Base-by-base conservation (phyloP, 1,284 basidiomycete genomes). In the Quambalaria eucalypti region DNA sequence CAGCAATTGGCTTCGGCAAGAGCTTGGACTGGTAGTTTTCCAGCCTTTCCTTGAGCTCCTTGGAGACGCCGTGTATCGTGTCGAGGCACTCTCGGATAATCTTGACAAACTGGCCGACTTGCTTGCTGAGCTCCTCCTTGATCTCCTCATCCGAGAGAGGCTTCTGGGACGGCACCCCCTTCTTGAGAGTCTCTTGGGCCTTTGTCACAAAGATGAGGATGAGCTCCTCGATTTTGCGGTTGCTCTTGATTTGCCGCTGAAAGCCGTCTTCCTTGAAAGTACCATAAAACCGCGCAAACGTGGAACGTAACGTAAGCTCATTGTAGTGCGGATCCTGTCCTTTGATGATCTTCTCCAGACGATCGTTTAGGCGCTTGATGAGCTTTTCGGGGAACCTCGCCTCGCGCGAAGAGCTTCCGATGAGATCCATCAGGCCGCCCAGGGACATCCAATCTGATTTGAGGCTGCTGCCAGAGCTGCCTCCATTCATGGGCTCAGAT, bases 121-220 rank as follows among this genome's bases (percentile, higher is more conserved):
- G 90, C 57, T 84, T 85, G 76, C 95, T 91, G 54, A 96, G 82
- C 74, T 95, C 89, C 51, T 84, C 74, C 76, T 95, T 96, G 90
- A 92, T 96, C 52, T 65, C 68, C 12, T 84, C 86, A 47, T 95
- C 90, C 12, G 42, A 46, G 21, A 46, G 42, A 26, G 42, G 21
- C n/a, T 21, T 21, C 42, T 46, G 42, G 21, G n/a, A 23, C 19
- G 42, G 42, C 4, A 26, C n/a, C n/a, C 78, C 79, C 83, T 70
- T 30, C 80, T 85, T 60, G 38, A 74, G 54, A 48, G 61, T 57
- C 6, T 61, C 59, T 44, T 74, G 70, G 0, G 73, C 87, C 44
- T 90, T 85, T 2, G 91, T 88, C 14, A 92, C 91, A 70, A 96
- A 97, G 81, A 88, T 87, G 51, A 98, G 81, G 60, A 99, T 93